Percentiles rank a stretch among this genome's conserved stretches.
Evolutionary conservation across 495 filamentous ascomycete genomes (phyloP).

Genomic region (Aspergillus indologenus): DNA sequence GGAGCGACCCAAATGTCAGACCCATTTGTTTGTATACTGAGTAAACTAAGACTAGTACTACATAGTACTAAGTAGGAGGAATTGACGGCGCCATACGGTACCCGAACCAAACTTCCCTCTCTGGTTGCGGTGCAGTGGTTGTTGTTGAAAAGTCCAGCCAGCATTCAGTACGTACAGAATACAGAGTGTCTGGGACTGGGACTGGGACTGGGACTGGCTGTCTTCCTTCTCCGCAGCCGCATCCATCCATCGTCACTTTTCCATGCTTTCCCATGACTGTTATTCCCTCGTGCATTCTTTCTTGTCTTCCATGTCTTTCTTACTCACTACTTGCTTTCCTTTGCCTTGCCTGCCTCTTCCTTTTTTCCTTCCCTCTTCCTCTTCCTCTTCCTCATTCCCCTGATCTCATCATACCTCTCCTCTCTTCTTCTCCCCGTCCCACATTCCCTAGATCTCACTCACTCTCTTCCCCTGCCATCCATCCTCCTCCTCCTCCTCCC

Average conservation of each 20-base stretch:
- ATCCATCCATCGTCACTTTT: constrained; percentile 25
- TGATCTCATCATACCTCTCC: constrained; percentile 5
- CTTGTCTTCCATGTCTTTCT: not conserved
- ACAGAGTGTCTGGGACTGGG: too few species aligned
- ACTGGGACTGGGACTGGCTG: too few species aligned
- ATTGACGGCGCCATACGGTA: not conserved
- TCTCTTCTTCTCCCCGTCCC: constrained; percentile 28
- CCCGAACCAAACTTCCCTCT: constrained; percentile 3
- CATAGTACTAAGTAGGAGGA: too few species aligned
- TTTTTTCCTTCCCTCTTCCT: constrained; percentile 28
- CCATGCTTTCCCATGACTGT: not conserved
- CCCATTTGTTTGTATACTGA: not conserved
- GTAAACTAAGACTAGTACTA: too few species aligned
- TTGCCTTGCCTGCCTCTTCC: constrained; percentile 20
- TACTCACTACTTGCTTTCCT: not conserved
- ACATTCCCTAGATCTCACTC: constrained; percentile 33
- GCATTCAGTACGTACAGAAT: constrained; percentile 14
- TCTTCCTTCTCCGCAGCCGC: constrained; percentile 26
- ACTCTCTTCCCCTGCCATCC: constrained; percentile 3
- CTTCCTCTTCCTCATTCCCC: constrained; percentile 1
- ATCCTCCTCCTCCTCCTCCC: constrained; percentile 1
- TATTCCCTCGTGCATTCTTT: constrained; percentile 1
- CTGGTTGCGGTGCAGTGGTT: not conserved
- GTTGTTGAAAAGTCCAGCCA: constrained; percentile 3
- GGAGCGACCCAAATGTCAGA: not conserved